Evolutionary conservation across 345 rosid genomes (phyloP).

Genomic region (Boechera divaricarpa): DNA sequence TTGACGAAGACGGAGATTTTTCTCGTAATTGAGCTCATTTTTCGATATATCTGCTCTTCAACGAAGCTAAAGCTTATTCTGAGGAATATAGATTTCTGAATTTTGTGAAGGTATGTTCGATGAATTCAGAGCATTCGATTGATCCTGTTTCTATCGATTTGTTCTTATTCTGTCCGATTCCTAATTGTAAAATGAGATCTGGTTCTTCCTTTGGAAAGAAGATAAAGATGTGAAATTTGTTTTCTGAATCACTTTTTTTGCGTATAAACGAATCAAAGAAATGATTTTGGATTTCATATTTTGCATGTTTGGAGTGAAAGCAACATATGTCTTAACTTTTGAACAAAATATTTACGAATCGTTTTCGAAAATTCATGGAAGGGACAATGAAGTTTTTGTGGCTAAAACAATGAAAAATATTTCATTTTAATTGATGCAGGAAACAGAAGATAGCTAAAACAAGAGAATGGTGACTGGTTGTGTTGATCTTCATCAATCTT

Average conservation of each 20-base stretch:
- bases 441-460: not conserved
- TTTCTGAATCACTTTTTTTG: not conserved
- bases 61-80: not conserved
- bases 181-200: not conserved
- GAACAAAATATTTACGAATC: constrained; percentile 5
- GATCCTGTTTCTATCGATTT: not conserved
- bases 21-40: not conserved
- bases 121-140: not conserved
- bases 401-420: not conserved
- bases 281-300: not conserved
- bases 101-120: constrained; percentile 36
- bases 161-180: not conserved
- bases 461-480: constrained; percentile 40
- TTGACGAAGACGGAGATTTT: not conserved
- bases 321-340: constrained; percentile 19
- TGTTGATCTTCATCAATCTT: constrained; percentile 30
- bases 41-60: not conserved
- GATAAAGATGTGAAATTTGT: not conserved
- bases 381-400: not conserved
- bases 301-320: not conserved
- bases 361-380: not conserved
- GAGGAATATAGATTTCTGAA: constrained; percentile 1
- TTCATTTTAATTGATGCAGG: constrained; percentile 24
- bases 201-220: not conserved
- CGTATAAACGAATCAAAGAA: constrained; percentile 1